These are phyloP conservation scores for Yamadazyma triangularis DNA, from an alignment of 1,139 yeast genomes.

Conservation along the genomic window DNA sequence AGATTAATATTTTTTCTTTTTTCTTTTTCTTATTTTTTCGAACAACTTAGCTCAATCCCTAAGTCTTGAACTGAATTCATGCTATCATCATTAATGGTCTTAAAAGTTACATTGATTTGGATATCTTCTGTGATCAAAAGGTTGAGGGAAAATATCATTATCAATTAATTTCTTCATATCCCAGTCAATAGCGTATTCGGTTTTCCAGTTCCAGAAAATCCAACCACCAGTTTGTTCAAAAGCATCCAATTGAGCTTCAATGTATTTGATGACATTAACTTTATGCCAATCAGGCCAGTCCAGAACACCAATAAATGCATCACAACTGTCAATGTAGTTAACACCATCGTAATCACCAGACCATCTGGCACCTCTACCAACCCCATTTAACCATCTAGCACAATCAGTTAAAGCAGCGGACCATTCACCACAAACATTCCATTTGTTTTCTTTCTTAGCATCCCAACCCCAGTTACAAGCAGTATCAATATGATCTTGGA, in stretches of 20 bases:
- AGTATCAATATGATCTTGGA: slow-evolving; percentile 56
- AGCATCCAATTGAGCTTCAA: slow-evolving; percentile 90
- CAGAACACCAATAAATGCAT: slow-evolving; percentile 46
- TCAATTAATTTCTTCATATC: slow-evolving; percentile 59
- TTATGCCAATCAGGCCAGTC: slow-evolving; percentile 61
- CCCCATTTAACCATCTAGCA: slow-evolving; percentile 88
- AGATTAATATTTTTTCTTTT: too few species aligned
- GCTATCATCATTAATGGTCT: neutral
- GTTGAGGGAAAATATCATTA: slow-evolving; percentile 73
- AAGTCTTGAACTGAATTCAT: neutral
- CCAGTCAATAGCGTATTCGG: slow-evolving; percentile 86
- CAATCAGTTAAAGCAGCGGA: slow-evolving; percentile 94
- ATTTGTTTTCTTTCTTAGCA: slow-evolving; percentile 53
- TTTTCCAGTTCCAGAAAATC: slow-evolving; percentile 92
- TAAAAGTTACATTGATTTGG: slow-evolving; percentile 59
- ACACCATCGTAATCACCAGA: slow-evolving; percentile 60
- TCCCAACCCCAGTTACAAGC: slow-evolving; percentile 63
- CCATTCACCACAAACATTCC: slow-evolving; percentile 89
- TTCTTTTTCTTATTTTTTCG: neutral
- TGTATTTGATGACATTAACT: slow-evolving; percentile 56
- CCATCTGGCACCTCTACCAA: slow-evolving; percentile 81
- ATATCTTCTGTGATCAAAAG: slow-evolving; percentile 59
- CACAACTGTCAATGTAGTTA: slow-evolving; percentile 61
- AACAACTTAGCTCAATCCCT: too few species aligned
- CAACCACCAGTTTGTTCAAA: slow-evolving; percentile 71